Evolutionary conservation across 2,329 filamentous ascomycete species (phyloP).

Genomic region (Penicillium sp.): DNA sequence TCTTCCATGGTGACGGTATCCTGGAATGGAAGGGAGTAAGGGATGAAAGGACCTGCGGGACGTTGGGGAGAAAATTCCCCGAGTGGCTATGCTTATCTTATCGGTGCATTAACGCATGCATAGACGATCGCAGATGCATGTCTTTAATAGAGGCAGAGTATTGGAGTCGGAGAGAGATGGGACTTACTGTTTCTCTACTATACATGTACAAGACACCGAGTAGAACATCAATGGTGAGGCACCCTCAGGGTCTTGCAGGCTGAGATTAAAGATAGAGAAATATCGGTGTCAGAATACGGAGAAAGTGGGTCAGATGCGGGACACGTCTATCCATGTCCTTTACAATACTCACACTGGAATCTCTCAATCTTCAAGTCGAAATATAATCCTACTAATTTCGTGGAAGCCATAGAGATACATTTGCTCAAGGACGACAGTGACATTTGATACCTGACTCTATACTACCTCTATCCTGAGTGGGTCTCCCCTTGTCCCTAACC

Average conservation of each 20-base stretch:
- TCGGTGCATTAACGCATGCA: background rate
- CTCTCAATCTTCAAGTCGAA: background rate
- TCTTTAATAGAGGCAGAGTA: background rate
- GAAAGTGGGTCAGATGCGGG: constrained; percentile 4
- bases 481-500: too few relatives aligned
- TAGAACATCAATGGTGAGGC: too few relatives aligned
- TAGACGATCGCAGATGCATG: background rate
- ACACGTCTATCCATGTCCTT: too few relatives aligned
- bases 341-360: constrained; percentile 2
- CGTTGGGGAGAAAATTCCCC: background rate
- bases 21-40: constrained; percentile 4
- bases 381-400: too few relatives aligned
- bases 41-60: constrained; percentile 4
- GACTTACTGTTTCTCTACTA: too few relatives aligned
- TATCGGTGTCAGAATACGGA: background rate
- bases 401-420: too few relatives aligned
- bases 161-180: background rate
- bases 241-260: too few relatives aligned
- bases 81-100: constrained; percentile 17
- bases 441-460: too few relatives aligned
- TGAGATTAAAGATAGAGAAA: background rate
- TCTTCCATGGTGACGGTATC: constrained; percentile 26
- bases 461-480: too few relatives aligned
- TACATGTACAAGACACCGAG: too few relatives aligned
- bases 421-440: too few relatives aligned